These are phyloP conservation scores for Eucalyptus camaldulensis DNA, from an alignment of 345 rosid genomes.

Conservation along the genomic window DNA sequence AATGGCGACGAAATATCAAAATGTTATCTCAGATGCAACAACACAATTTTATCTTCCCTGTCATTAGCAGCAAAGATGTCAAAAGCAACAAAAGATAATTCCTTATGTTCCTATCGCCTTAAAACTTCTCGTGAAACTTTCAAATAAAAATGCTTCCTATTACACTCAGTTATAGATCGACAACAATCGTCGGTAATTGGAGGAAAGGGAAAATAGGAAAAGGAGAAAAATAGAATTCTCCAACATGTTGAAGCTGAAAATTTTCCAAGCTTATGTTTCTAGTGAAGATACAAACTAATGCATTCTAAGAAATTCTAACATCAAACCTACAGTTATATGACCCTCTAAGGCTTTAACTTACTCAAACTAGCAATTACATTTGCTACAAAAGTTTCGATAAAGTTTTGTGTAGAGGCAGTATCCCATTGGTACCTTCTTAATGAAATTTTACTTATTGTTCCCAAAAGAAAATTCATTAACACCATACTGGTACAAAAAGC, in stretches of 20 bases:
- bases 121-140: not conserved
- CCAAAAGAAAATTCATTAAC: not conserved
- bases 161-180: not conserved
- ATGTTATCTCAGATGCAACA: not conserved
- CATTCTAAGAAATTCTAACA: not conserved
- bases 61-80: not conserved
- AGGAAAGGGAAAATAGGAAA: not conserved
- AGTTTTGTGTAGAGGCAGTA: not conserved
- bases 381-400: not conserved
- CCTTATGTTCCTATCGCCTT: not conserved
- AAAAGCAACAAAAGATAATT: not conserved
- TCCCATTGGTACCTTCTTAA: not conserved
- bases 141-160: not conserved
- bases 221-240: not conserved
- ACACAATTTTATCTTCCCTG: not conserved
- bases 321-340: not conserved
- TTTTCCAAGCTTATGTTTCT: not conserved
- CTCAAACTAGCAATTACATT: not conserved
- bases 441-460: not conserved
- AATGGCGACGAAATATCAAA: not conserved
- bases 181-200: not conserved
- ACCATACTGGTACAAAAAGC: not conserved
- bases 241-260: not conserved
- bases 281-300: not conserved
- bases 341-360: not conserved